Base-by-base conservation (phyloP, 2,329 filamentous ascomycete species). In the Neoarthrinium moseri region DNA sequence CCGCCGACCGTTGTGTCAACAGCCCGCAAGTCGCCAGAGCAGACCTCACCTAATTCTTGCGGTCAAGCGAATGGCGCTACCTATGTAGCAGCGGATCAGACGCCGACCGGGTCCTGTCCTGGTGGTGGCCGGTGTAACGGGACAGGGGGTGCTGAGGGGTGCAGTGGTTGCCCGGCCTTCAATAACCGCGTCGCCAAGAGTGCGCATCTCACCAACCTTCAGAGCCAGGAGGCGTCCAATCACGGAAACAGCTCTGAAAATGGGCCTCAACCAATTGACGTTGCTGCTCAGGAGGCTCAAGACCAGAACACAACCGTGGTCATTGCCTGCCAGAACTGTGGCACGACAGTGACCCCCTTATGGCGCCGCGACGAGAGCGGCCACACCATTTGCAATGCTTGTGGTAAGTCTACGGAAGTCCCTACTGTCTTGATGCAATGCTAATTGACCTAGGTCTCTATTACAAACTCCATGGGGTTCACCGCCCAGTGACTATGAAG, bases 361-460 rank as follows among this genome's bases (percentile, higher is more conserved):
- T 99, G 94, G 94, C 81, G 94, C 61, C 81, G 94, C 58, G 94
- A 97, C 62, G 92, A 96, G 66, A 85, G 86, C 56, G 94, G 94
- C 2, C 91, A 96, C 69, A 95, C 92, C 5, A 99, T 99, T 53
- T 99, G 94, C 73, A 99, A 99, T 68, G 94, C 94, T 42, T 99
- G 94, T 72, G 94, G 91, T 95, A 78, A 64, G 86, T 79, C 49
- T 27, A 22, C 13, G 10, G 23, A 5, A 24, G 23, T n/a, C 18
- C 24, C 12, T n/a, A 11, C 12, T 24, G 15, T 39, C 15, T n/a
- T 36, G 22, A 20, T 30, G 23, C n/a, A n/a, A n/a, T n/a, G 47
- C 63, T 65, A 51, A 66, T 48, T 36, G 27, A 30, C 23, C 41
- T 54, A 96, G 91, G 92, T 4, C 73, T 99, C 3, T 99, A 99